phyloP scores from a whole-genome alignment of 2,329 filamentous ascomycete genomes.

The Camillea tinctor region DNA sequence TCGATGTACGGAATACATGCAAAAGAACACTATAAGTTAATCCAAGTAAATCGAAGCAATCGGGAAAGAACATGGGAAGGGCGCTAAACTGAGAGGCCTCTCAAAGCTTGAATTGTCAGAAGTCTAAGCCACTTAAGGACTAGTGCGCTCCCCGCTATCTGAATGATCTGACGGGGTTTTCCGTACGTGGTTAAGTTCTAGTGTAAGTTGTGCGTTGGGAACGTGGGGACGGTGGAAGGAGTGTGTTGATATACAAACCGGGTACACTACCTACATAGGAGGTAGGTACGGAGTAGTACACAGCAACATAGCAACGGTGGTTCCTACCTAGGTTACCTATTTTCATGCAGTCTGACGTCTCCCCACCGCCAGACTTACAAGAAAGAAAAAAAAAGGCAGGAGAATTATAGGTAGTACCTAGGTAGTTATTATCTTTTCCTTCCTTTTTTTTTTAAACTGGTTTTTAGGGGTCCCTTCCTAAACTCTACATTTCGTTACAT shows the following conservation, averaged over 20 bases:
- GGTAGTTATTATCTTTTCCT: too few relatives aligned
- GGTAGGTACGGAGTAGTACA: too few relatives aligned
- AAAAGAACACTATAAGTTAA: not conserved
- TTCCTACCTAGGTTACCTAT: not conserved
- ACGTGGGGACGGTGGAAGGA: not conserved
- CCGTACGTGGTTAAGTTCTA: not conserved
- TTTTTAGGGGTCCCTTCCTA: not conserved
- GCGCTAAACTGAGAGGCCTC: not conserved
- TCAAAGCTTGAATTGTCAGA: not conserved
- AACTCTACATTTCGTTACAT: not conserved
- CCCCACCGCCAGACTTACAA: not conserved
- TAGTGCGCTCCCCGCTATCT: not conserved
- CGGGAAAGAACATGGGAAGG: not conserved
- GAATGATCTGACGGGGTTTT: not conserved
- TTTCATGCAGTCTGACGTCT: not conserved
- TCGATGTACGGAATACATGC: too few relatives aligned
- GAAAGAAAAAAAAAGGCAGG: too few relatives aligned
- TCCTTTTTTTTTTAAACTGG: not conserved
- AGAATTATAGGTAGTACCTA: too few relatives aligned
- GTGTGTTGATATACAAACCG: too few relatives aligned
- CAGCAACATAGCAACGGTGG: too few relatives aligned
- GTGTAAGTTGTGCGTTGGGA: not conserved
- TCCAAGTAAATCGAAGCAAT: too few relatives aligned
- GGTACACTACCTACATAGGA: too few relatives aligned
- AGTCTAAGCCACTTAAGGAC: not conserved